Conservation (phyloP, 768 basidiomycete genomes). For the Tephrocybe sp. region DNA sequence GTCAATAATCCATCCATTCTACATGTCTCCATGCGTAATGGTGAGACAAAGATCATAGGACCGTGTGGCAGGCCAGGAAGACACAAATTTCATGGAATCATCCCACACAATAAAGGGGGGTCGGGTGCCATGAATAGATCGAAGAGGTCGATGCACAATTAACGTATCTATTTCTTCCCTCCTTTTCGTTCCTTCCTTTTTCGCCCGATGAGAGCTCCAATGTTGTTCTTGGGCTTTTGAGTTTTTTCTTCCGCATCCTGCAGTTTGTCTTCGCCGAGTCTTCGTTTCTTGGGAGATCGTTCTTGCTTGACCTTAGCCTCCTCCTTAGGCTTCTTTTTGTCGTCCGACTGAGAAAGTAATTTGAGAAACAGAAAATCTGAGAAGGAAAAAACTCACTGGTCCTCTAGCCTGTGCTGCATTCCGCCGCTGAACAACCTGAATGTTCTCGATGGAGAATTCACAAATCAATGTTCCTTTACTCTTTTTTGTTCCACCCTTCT, state of each 20-base stretch:
- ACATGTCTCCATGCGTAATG: no score
- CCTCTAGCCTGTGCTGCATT: slow-evolving; percentile 47
- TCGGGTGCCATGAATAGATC: no score
- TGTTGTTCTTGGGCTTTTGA: slow-evolving; percentile 33
- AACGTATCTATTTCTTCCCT: slow-evolving; percentile 26
- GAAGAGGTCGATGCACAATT: not conserved
- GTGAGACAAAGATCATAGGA: no score
- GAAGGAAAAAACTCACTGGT: slow-evolving; percentile 20
- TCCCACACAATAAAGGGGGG: no score
- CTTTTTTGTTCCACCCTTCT: slow-evolving; percentile 39
- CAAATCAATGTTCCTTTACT: slow-evolving; percentile 64
- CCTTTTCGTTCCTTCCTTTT: slow-evolving; percentile 72
- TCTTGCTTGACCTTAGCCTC: slow-evolving; percentile 24
- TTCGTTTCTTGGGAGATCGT: slow-evolving; percentile 40
- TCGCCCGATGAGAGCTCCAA: slow-evolving; percentile 77
- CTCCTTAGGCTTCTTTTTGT: slow-evolving; percentile 10
- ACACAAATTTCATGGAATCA: no score
- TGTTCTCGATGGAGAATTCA: slow-evolving; percentile 97
- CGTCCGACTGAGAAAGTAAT: slow-evolving; percentile 10
- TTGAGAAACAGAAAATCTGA: not conserved
- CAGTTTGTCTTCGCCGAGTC: slow-evolving; percentile 23
- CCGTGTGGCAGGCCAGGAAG: no score
- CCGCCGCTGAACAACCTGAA: slow-evolving; percentile 83
- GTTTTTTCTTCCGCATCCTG: slow-evolving; percentile 20
- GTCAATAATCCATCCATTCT: no score